A percentile compares a stretch with the other conserved stretches of the same genome.
Conservation (phyloP, 116 monocot genomes). For the Thalassia testudinum region DNA sequence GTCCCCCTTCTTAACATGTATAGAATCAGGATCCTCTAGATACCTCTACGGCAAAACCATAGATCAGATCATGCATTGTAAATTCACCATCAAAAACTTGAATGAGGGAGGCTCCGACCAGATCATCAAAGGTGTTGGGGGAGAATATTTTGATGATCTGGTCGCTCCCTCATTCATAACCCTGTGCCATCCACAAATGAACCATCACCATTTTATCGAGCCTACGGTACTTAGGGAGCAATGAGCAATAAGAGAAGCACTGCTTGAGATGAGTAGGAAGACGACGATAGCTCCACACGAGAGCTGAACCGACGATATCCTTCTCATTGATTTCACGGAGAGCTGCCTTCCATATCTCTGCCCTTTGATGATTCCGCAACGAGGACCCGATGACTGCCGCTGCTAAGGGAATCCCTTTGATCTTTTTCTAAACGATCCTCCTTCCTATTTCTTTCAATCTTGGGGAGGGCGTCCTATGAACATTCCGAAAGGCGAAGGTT, state of each 20-base stretch:
- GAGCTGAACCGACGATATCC: background rate
- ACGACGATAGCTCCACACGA: slow-evolving; percentile 1
- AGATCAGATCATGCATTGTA: background rate
- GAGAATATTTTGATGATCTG: background rate
- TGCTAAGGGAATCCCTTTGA: slow-evolving; percentile 1
- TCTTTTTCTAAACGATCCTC: slow-evolving; percentile 1
- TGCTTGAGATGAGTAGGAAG: slow-evolving; percentile 1
- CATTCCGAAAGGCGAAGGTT: background rate
- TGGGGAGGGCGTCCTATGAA: background rate
- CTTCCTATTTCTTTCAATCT: slow-evolving; percentile 3
- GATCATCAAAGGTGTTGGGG: too few species aligned
- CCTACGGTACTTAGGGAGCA: background rate
- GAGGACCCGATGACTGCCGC: background rate
- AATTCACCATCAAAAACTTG: background rate
- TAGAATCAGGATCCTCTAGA: background rate
- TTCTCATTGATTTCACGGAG: background rate
- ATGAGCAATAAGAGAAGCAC: slow-evolving; percentile 5
- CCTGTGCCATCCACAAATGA: background rate
- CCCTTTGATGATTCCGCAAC: background rate
- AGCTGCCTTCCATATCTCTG: background rate
- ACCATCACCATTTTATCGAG: background rate
- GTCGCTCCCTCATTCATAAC: too few species aligned
- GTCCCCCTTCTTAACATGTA: too few species aligned
- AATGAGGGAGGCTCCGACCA: background rate
- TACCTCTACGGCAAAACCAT: background rate